Base-by-base conservation (phyloP, 2,329 filamentous ascomycete species). In the Uncinocarpus reesii region DNA sequence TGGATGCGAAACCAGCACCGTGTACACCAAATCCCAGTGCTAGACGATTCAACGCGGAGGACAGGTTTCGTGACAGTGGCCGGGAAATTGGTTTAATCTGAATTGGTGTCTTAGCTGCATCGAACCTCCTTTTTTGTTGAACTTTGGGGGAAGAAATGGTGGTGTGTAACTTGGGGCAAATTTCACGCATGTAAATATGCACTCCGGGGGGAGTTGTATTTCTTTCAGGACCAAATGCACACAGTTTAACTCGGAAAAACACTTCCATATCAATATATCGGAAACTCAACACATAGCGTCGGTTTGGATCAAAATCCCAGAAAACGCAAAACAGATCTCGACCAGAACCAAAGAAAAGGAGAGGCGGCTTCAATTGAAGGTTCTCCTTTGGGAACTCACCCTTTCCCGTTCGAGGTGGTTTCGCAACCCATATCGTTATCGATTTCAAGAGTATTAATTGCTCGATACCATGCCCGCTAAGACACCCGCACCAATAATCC, bases 401-500 rank as follows among this genome's bases (percentile, higher is more conserved):
- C 26, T 11, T 21, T 32, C n/a, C 8, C 28, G 18, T 10, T 13
- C 7, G 40, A 5, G 18, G 11, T 42, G 23, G 8, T 15, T 8
- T 35, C 18, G 32, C 32, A 16, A 16, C 8, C 2, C n/a, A 2
- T 35, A 5, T 26, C 2, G 20, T 20, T 10, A 18, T 36, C 21
- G 7, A 15, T 24, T 24, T 16, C 24, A 23, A 29, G 3, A 29
- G 10, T n/a, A 42, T 48, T 31, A 48, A 42, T 23, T 18, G 46
- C 38, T 48, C 8, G 40, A 40, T 11, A 46, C 35, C 62, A 65
- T 73, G 1, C 68, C 70, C 13, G 71, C 71, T 37, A 74, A 56
- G 31, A 74, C 71, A 3, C 67, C 71, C 7, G 71, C 71, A 6
- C 71, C 71, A 52, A 74, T 69, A 28, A 74, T 69, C 4, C 71